Percentiles rank a stretch among this genome's conserved stretches.
phyloP scores from a whole-genome alignment of 805 yeast genomes.

The Ogataea trehaloabstinens region DNA sequence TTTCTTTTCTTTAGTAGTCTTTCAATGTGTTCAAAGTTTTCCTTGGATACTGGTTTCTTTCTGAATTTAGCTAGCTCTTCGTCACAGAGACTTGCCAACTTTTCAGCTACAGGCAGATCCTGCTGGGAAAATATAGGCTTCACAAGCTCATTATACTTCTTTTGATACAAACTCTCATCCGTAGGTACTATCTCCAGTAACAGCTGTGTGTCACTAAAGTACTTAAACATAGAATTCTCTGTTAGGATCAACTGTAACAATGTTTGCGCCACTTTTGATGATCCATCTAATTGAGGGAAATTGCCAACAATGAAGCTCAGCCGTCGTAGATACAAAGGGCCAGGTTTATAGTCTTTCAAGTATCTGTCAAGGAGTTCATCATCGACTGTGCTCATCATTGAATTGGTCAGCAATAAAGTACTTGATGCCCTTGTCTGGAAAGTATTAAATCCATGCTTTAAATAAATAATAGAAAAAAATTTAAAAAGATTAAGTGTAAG shows the following conservation, averaged over 20 bases:
- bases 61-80: conserved; percentile 6
- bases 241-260: conserved; percentile 15
- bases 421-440: conserved; percentile 4
- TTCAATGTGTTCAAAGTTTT: conserved; percentile 11
- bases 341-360: conserved; percentile 10
- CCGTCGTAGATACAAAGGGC: conserved; percentile 22
- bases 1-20: conserved; percentile 11
- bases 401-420: background rate
- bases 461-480: too few relatives aligned
- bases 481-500: too few relatives aligned
- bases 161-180: conserved; percentile 9
- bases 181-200: conserved; percentile 8
- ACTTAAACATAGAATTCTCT: conserved; percentile 12
- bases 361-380: conserved; percentile 10
- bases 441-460: too few relatives aligned
- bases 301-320: conserved; percentile 16
- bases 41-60: conserved; percentile 4
- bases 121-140: conserved; percentile 2
- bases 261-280: conserved; percentile 3
- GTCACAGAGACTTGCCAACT: conserved; percentile 7
- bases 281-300: conserved; percentile 9
- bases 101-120: conserved; percentile 4
- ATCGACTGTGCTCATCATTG: too few relatives aligned
- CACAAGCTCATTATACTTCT: conserved; percentile 6
- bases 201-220: conserved; percentile 15